Percentiles rank a stretch among this genome's conserved stretches.
These are phyloP conservation scores for Metarhizium brunneum DNA, from an alignment of 2,329 filamentous ascomycete species.

Conservation along the genomic window DNA sequence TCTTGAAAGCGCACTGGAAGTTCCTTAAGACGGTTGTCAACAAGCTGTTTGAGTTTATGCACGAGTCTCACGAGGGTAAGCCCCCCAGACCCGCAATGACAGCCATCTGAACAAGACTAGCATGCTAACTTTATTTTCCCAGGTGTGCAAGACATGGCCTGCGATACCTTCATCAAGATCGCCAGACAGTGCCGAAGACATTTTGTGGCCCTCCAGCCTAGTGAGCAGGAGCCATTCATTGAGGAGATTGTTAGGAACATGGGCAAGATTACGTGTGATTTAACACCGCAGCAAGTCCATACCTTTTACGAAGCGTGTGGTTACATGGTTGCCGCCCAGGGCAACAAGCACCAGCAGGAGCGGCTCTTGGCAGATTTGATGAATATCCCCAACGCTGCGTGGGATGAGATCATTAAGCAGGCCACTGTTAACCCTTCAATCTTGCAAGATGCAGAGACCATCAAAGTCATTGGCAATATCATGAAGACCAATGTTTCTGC, in stretches of 20 bases:
- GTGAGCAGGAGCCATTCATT: slow-evolving; percentile 92
- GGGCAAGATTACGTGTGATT: slow-evolving; percentile 88
- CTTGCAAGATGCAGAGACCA: slow-evolving; percentile 85
- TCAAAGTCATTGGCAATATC: slow-evolving; percentile 98
- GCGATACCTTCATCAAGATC: slow-evolving; percentile 99
- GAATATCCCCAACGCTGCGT: slow-evolving; percentile 85
- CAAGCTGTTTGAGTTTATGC: slow-evolving; percentile 99
- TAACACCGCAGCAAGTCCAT: slow-evolving; percentile 94
- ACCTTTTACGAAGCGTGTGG: slow-evolving; percentile 99
- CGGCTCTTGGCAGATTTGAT: slow-evolving; percentile 85
- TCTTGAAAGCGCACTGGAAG: slow-evolving; percentile 99
- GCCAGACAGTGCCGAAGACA: slow-evolving; percentile 96
- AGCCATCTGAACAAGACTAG: neutral
- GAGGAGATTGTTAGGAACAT: slow-evolving; percentile 96
- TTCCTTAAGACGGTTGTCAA: slow-evolving; percentile 99
- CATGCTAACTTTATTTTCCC: slow-evolving; percentile 3
- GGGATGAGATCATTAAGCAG: slow-evolving; percentile 87
- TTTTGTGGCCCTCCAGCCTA: slow-evolving; percentile 91
- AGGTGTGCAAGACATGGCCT: slow-evolving; percentile 99
- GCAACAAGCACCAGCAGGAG: slow-evolving; percentile 90
- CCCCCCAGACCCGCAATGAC: slow-evolving; percentile 4
- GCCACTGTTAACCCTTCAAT: slow-evolving; percentile 79
- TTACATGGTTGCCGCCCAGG: slow-evolving; percentile 98
- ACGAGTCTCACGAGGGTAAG: slow-evolving; percentile 92
- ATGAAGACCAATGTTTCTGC: slow-evolving; percentile 99